phyloP scores from a whole-genome alignment of 2,329 filamentous ascomycete species.

The Cladosporium cucumerinum region DNA sequence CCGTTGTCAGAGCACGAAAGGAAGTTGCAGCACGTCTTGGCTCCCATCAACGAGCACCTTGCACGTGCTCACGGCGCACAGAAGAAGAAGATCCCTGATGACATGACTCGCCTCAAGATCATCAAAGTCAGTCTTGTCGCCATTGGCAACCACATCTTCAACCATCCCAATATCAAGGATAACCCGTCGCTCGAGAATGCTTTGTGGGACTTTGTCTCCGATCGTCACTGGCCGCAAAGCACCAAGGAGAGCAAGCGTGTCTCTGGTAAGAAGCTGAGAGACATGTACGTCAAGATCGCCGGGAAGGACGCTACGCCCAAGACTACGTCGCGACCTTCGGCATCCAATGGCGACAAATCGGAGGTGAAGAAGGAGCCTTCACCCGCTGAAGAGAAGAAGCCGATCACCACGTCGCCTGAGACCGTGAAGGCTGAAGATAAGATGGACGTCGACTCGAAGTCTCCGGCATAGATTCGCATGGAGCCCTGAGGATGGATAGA shows the following conservation, averaged over 20 bases:
- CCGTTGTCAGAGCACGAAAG: conserved; percentile 44
- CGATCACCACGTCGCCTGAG: not conserved
- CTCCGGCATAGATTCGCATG: not conserved
- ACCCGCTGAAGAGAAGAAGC: conserved; percentile 4
- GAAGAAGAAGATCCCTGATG: conserved; percentile 59
- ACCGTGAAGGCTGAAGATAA: conserved; percentile 10
- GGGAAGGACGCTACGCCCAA: conserved; percentile 2
- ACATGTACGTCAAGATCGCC: conserved; percentile 37
- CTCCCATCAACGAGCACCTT: conserved; percentile 56
- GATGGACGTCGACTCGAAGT: conserved; percentile 13
- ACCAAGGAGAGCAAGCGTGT: conserved; percentile 34
- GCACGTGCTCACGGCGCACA: conserved; percentile 59
- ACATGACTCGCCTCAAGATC: conserved; percentile 59
- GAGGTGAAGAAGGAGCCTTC: conserved; percentile 11
- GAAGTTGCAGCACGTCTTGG: conserved; percentile 42
- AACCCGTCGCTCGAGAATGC: conserved; percentile 28
- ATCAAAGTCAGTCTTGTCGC: conserved; percentile 60
- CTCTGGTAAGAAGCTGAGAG: conserved; percentile 34
- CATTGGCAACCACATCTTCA: conserved; percentile 61
- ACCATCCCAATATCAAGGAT: conserved; percentile 29
- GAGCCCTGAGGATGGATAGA: not conserved
- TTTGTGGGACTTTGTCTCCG: conserved; percentile 36
- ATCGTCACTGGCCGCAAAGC: conserved; percentile 37
- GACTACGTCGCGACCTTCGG: not conserved
- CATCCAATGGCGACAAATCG: not conserved